A percentile compares a stretch with the other conserved stretches of the same genome.
These are phyloP conservation scores for Epichloe hybrida DNA, from an alignment of 2,329 filamentous ascomycete species.

Conservation along the genomic window DNA sequence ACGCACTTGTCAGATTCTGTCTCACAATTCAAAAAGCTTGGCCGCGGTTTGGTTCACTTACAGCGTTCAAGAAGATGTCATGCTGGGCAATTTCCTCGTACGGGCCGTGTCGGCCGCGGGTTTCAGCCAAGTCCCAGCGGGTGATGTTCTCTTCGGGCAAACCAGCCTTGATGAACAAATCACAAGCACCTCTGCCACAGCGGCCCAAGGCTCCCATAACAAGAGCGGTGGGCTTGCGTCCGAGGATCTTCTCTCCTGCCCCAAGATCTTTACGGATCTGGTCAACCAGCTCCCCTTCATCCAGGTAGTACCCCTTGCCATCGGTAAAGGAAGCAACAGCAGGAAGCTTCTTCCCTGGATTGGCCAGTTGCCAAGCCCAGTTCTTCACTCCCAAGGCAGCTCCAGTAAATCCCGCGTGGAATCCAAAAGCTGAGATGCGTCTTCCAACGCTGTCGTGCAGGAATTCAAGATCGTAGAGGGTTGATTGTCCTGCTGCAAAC, in stretches of 20 bases:
- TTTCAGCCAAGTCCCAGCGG: conserved; percentile 65
- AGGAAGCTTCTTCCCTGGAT: conserved; percentile 7
- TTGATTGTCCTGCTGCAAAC: conserved; percentile 49
- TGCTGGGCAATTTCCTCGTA: conserved; percentile 65
- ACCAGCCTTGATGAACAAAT: conserved; percentile 63
- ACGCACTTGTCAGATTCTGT: background rate
- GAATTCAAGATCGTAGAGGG: conserved; percentile 76
- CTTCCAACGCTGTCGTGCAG: conserved; percentile 59
- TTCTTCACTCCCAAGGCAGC: conserved; percentile 63
- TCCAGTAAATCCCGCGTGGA: conserved; percentile 63
- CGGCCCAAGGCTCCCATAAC: conserved; percentile 77
- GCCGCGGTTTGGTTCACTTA: conserved; percentile 6
- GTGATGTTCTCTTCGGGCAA: conserved; percentile 32
- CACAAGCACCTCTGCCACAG: conserved; percentile 74
- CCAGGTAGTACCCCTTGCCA: conserved; percentile 1
- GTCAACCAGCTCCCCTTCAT: conserved; percentile 5
- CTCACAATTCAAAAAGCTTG: background rate
- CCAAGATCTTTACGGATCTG: conserved; percentile 39
- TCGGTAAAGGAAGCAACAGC: background rate
- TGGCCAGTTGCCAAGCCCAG: conserved; percentile 44
- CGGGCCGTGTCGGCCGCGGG: conserved; percentile 49
- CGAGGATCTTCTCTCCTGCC: conserved; percentile 60
- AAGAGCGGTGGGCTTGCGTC: conserved; percentile 54
- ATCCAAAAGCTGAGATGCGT: conserved; percentile 59
- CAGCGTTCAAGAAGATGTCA: conserved; percentile 44